Conservation (phyloP, 2,329 filamentous ascomycete genomes). For the Fusarium nanum region DNA sequence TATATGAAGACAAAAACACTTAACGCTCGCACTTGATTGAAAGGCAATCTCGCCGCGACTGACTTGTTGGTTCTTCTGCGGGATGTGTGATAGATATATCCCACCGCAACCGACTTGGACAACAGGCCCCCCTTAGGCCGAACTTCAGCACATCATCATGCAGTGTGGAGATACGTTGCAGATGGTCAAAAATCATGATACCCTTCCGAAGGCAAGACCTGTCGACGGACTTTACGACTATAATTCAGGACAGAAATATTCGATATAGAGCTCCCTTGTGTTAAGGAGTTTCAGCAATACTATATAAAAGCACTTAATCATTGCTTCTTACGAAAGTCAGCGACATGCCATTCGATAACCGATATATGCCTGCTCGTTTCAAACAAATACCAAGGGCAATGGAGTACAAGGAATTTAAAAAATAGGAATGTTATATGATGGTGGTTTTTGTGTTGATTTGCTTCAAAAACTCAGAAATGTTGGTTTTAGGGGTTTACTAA, state of each 20-base stretch:
- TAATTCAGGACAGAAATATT: slow-evolving; percentile 12
- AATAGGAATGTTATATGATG: slow-evolving; percentile 13
- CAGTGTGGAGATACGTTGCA: not conserved
- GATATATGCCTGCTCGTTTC: slow-evolving; percentile 1
- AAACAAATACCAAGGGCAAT: slow-evolving; percentile 3
- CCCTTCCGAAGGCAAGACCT: slow-evolving; percentile 12
- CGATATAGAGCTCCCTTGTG: slow-evolving; percentile 15
- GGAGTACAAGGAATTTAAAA: slow-evolving; percentile 24
- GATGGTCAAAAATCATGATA: slow-evolving; percentile 7
- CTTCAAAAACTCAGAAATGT: slow-evolving; percentile 3
- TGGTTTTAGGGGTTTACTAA: slow-evolving; percentile 6
- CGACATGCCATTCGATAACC: slow-evolving; percentile 16
- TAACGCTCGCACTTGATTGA: slow-evolving; percentile 41
- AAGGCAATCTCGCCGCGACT: slow-evolving; percentile 39
- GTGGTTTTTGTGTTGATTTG: slow-evolving; percentile 1
- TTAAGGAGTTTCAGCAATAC: slow-evolving; percentile 23
- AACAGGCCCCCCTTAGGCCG: slow-evolving; percentile 11
- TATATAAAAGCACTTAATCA: slow-evolving; percentile 31
- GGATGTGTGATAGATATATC: slow-evolving; percentile 46
- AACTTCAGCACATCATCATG: not conserved
- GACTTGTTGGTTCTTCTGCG: slow-evolving; percentile 38
- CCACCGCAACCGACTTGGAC: slow-evolving; percentile 30
- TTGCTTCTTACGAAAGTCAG: slow-evolving; percentile 17
- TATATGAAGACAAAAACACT: slow-evolving; percentile 27
- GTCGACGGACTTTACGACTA: slow-evolving; percentile 31